Evolutionary conservation across 2,329 filamentous ascomycete species (phyloP), one percentile per base, ranked within the genome.

Genomic region (Neoarthrinium moseri): DNA sequence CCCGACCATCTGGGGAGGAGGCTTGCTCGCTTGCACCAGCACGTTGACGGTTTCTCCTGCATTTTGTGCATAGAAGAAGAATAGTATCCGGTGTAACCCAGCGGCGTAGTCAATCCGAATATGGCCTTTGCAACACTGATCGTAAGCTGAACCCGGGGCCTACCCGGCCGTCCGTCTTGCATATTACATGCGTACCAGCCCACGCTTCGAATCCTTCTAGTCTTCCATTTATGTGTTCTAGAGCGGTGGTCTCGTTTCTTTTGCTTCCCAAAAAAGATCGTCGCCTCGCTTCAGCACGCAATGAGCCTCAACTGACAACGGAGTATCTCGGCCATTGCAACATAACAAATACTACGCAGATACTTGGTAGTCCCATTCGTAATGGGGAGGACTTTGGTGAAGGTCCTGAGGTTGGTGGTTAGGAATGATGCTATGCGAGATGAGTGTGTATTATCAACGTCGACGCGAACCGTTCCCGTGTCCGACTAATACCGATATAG

Each of bases 401-500:
- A 56, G 43, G 61, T 83, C 53, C 72, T 86, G 46, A 72, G 71
- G 55, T 68, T 67, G 55, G 70, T 86, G 58, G 75, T 86, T 55
- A 78, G 78, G 65, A 88, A 88, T 71, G 83, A 89, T 62, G 80
- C 86, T 35, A 87, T 89, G 79, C 82, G 77, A 58, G 65, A 69
- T 27, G 84, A 88, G 50, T 54, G 29, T 37, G n/a, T 22, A 22
- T 21, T 33, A 10, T 23, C 21, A 11, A 11, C 10, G n/a, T 8
- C 10, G 18, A 11, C 12, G 21, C 35, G 35, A 38, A n/a, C n/a
- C n/a, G n/a, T n/a, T n/a, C n/a, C n/a, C n/a, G n/a, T n/a, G n/a
- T n/a, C 17, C n/a, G 10, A 35, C 8, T 8, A 20, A n/a, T 20
- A 23, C 17, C n/a, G 7, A n/a, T 36, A 15, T 15, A 52, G 47